Percentiles rank a stretch among this genome's conserved stretches.
Conservation (phyloP, 768 basidiomycete species). For the Xanthoconium purpureum region DNA sequence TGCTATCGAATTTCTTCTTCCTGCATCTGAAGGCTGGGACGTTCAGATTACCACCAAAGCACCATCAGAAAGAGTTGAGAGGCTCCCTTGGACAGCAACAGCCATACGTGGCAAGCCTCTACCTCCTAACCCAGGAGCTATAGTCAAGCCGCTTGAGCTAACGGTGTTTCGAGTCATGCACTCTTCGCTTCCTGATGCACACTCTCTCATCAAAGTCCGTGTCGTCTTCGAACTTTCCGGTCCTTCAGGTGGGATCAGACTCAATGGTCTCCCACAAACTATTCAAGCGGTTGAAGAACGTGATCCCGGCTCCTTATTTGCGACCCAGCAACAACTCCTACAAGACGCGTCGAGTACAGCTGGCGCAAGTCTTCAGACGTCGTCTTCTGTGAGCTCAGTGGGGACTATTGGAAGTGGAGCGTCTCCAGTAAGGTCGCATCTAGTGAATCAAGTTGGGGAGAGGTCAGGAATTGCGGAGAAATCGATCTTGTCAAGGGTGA, state of each 20-base stretch:
- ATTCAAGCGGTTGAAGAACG: conserved; percentile 66
- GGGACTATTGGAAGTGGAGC: conserved; percentile 43
- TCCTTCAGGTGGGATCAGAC: conserved; percentile 69
- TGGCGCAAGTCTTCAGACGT: conserved; percentile 64
- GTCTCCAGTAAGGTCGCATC: conserved; percentile 28
- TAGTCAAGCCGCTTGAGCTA: conserved; percentile 46
- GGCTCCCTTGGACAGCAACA: conserved; percentile 68
- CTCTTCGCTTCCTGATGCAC: conserved; percentile 63
- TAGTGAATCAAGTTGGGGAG: conserved; percentile 42
- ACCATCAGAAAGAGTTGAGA: conserved; percentile 67
- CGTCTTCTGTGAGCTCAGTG: conserved; percentile 55
- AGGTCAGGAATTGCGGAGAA: conserved; percentile 66
- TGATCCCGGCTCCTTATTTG: conserved; percentile 52
- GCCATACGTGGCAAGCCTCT: conserved; percentile 47
- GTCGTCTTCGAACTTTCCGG: conserved; percentile 79
- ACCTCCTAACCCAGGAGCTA: conserved; percentile 29
- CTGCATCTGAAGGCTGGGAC: conserved; percentile 80
- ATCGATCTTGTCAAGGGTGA: conserved; percentile 80
- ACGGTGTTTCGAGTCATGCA: conserved; percentile 68
- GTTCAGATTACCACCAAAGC: conserved; percentile 74
- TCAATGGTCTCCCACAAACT: conserved; percentile 80
- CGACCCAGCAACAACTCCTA: conserved; percentile 45
- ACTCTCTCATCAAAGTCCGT: conserved; percentile 78
- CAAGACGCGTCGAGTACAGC: conserved; percentile 70
- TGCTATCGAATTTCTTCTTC: conserved; percentile 78